These are phyloP conservation scores for Leishmania amazonensis DNA, from an alignment of 208 protist species.

Conservation along the genomic window DNA sequence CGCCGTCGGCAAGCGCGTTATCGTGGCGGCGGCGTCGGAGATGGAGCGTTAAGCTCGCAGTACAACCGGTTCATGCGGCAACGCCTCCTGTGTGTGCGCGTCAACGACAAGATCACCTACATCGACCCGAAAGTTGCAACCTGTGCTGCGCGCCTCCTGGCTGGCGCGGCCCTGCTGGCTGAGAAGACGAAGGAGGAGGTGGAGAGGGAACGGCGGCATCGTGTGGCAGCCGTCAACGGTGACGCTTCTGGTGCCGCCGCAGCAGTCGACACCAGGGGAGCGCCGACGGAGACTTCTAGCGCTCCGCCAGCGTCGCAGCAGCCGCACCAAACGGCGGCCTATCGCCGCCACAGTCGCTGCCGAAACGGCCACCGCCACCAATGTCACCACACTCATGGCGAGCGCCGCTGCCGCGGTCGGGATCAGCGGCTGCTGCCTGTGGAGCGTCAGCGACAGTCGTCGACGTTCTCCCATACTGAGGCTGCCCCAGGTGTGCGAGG, in stretches of 20 bases:
- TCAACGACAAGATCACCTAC: slow-evolving; percentile 39
- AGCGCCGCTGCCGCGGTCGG: neutral
- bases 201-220: slow-evolving; percentile 3
- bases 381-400: neutral
- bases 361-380: neutral
- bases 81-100: slow-evolving; percentile 34
- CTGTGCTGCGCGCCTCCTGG: slow-evolving; percentile 32
- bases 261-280: neutral
- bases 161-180: slow-evolving; percentile 32
- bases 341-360: neutral
- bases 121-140: slow-evolving; percentile 38
- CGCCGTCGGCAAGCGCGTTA: neutral
- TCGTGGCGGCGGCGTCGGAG: neutral
- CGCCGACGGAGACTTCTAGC: neutral
- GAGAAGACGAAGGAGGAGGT: slow-evolving; percentile 17
- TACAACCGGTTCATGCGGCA: slow-evolving; percentile 29
- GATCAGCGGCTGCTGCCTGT: neutral
- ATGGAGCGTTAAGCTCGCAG: slow-evolving; percentile 12
- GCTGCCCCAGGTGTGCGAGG: neutral
- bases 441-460: slow-evolving; percentile 1
- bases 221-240: neutral
- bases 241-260: neutral
- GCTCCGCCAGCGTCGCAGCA: neutral
- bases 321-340: neutral
- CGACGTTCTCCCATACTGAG: neutral